Evolutionary conservation across 2,329 filamentous ascomycete genomes (phyloP), one percentile per base, ranked within the genome.

Genomic region (Leptographium flavum): DNA sequence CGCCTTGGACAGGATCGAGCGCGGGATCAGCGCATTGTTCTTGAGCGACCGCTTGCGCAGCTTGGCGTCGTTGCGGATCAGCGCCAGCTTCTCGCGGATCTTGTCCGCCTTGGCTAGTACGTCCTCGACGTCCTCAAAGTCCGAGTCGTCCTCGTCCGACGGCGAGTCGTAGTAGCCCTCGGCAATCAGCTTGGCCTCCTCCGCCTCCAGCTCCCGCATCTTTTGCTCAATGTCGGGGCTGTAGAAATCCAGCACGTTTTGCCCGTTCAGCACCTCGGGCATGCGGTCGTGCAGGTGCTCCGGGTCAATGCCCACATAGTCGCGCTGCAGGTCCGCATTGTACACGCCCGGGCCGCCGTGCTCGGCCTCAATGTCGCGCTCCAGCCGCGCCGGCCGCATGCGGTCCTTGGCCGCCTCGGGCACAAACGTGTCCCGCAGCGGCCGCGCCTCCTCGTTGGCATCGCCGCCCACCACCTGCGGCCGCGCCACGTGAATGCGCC

Each of bases 131-230:
- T 94, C 87, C 19, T 81, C 86, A 59, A 94, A 88, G 56, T 92
- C 87, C 47, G 94, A 73, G 52, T 94, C 84, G 37, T 47, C 48
- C 33, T 47, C 48, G 14, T 46, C 73, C 52, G 72, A 75, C 51
- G 94, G 84, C 65, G 96, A 96, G 73, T 95, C 85, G 66, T 98
- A 98, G 72, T 83, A 94, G 48, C 92, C 92, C 52, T 94, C 86
- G 8, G 79, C 81, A 63, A 95, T 83, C 14, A 96, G 76, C 56
- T 82, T 82, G 67, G 94, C 90, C 63, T 98, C 92, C 60, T 98
- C 93, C 51, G 88, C 88, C 64, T 98, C 92, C 30, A 98, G 73
- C 46, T 87, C 87, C 43, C 82, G 81, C 42, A 98, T 76, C 70
- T 94, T 96, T 54, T 79, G 75, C 58, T 94, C 92, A 59, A 98